Evolutionary conservation across 2,329 filamentous ascomycete genomes (phyloP).

Genomic region (Colletotrichum liaoningense): DNA sequence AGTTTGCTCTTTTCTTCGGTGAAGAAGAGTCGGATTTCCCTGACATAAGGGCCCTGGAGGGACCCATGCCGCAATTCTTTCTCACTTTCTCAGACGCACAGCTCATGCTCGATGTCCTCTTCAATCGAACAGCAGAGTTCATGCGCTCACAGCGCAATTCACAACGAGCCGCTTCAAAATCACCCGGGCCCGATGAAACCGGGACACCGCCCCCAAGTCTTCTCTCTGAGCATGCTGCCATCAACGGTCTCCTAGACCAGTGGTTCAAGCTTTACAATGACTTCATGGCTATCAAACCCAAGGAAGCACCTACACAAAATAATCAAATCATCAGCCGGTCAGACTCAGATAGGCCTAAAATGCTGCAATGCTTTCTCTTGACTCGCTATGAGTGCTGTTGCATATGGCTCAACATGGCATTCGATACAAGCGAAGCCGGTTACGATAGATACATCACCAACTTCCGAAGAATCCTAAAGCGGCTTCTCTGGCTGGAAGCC

Average conservation of each 20-base stretch:
- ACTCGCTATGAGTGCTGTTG: background rate
- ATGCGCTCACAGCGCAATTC: background rate
- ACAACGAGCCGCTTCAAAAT: background rate
- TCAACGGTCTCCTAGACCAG: background rate
- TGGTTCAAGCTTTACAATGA: background rate
- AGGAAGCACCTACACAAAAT: background rate
- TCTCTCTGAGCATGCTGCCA: background rate
- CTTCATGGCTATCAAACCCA: background rate
- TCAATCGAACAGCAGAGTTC: background rate
- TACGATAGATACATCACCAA: background rate
- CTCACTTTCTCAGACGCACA: background rate
- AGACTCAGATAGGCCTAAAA: background rate
- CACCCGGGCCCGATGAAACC: background rate
- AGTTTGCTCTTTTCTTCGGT: conserved; percentile 1
- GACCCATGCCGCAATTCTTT: background rate
- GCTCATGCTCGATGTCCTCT: background rate
- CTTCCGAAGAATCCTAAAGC: background rate
- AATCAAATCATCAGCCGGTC: background rate
- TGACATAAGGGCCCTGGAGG: background rate
- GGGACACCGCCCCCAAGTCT: background rate
- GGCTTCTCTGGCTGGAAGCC: background rate
- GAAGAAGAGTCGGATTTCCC: background rate
- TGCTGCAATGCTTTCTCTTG: background rate
- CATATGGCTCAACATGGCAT: background rate
- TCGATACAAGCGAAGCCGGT: background rate